Evolutionary conservation across 169 alveolate species (phyloP).

Genomic region (Babesia gibsoni): DNA sequence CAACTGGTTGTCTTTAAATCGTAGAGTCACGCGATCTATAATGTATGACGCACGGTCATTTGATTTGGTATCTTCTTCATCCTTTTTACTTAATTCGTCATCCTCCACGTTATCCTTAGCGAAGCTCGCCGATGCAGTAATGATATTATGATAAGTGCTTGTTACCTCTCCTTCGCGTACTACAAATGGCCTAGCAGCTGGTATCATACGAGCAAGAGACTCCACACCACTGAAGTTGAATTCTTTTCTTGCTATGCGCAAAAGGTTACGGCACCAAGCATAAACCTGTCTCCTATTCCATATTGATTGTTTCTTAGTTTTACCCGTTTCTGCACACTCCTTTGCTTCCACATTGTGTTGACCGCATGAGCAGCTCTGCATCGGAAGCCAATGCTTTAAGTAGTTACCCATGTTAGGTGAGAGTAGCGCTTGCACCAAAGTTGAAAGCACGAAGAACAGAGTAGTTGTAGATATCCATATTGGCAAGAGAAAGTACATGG

Average conservation of each 20-base stretch:
- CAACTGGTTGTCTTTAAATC: conserved; percentile 74
- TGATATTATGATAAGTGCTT: background rate
- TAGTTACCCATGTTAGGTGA: conserved; percentile 63
- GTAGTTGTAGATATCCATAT: conserved; percentile 68
- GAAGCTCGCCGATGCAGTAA: conserved; percentile 20
- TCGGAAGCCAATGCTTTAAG: conserved; percentile 63
- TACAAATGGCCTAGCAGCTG: conserved; percentile 42
- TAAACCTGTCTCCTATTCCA: background rate
- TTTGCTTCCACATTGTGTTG: conserved; percentile 15
- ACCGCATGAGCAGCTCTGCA: conserved; percentile 49
- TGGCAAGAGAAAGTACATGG: conserved; percentile 63
- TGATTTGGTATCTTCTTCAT: conserved; percentile 25
- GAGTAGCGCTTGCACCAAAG: conserved; percentile 57
- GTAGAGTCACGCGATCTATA: conserved; percentile 69
- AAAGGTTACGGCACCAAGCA: conserved; percentile 1
- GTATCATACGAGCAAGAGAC: conserved; percentile 20
- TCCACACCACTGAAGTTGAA: conserved; percentile 12
- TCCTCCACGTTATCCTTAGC: conserved; percentile 27
- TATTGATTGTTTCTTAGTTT: conserved; percentile 23
- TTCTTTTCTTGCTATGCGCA: background rate
- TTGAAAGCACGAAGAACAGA: conserved; percentile 43
- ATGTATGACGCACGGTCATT: conserved; percentile 42
- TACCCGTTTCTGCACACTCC: conserved; percentile 10
- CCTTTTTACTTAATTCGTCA: background rate
- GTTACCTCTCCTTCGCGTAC: conserved; percentile 35